Evolutionary conservation across 169 alveolate species (phyloP), one percentile per base, ranked within the genome.

Genomic region (Neospora caninum): DNA sequence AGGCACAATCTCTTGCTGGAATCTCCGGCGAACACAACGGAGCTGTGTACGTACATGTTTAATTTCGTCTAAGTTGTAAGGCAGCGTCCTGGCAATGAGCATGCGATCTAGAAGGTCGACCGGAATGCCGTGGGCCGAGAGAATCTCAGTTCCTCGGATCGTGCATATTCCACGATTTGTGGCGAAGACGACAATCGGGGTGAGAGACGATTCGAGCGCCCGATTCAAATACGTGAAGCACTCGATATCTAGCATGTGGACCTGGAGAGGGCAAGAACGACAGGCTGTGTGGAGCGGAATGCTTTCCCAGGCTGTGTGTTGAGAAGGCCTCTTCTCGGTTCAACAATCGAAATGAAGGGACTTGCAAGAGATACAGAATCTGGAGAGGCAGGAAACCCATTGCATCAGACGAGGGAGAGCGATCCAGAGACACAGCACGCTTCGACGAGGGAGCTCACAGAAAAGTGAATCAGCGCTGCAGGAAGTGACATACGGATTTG

Each of bases 91-190:
- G 87, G 99, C 98, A 94, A 99, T 99, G 87, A 99, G 96, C 83
- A 99, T 97, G 93, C 99, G 98, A 96, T 99, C 99, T 93, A 99
- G 97, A n/a, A 99, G 96, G 98, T 99, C 99, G 42, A 99, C 99
- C 0, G 99, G 99, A 42, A 99, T 98, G 53, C 99, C 99, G 95
- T 99, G 99, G 2, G 99, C 99, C 58, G 99, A 98, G 58, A 98
- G 97, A 95, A 98, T 98, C 54, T 99, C 99, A 54, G 99, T 99
- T 16, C 99, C 99, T 67, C 96, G 88, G 91, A 96, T 97, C 31
- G 96, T 96, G 94, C 98, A 82, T 91, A 98, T 98, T 42, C 99
- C 99, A 94, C 99, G 96, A 94, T 99, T 99, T 25, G 99, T 99
- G 41, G 99, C 99, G 91, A 99, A 97, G 86, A 99, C 98, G 82